Evolutionary conservation across 1,284 basidiomycete genomes (phyloP).

Genomic region (Tylopilus sp.): DNA sequence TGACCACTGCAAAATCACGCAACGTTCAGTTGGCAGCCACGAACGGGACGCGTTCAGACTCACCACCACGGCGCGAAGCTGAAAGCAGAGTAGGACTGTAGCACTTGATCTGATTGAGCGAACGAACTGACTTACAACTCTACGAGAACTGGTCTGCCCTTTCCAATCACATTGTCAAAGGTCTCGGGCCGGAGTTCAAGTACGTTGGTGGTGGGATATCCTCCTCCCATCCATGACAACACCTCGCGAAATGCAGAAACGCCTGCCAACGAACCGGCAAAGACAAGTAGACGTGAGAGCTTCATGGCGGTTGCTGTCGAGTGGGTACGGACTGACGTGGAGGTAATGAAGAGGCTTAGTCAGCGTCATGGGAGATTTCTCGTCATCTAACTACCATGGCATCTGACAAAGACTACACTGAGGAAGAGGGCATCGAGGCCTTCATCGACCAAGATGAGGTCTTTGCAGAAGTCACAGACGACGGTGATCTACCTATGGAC

Average conservation of each 20-base stretch:
- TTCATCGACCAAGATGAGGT: conserved; percentile 64
- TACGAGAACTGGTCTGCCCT: conserved; percentile 79
- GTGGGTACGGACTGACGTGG: neutral
- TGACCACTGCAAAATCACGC: conserved; percentile 54
- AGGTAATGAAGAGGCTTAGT: conserved; percentile 22
- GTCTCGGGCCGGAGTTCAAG: conserved; percentile 72
- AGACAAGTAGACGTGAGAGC: conserved; percentile 54
- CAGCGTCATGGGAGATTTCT: conserved; percentile 27
- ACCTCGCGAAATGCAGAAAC: conserved; percentile 47
- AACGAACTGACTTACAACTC: conserved; percentile 70
- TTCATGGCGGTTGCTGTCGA: conserved; percentile 53
- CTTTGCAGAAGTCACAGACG: conserved; percentile 60
- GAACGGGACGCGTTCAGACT: conserved; percentile 26
- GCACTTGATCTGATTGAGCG: neutral
- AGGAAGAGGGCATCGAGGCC: conserved; percentile 43
- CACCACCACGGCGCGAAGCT: conserved; percentile 86
- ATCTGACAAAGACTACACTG: conserved; percentile 31
- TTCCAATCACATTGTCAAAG: conserved; percentile 73
- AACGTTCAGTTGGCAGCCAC: neutral
- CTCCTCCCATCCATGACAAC: no score
- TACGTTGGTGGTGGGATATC: conserved; percentile 52
- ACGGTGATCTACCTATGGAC: conserved; percentile 72
- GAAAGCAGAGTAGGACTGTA: conserved; percentile 1
- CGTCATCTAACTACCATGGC: conserved; percentile 20
- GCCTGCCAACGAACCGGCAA: conserved; percentile 52